phyloP scores from a whole-genome alignment of 2,329 filamentous ascomycete genomes.

The Trichoderma endophyticum region DNA sequence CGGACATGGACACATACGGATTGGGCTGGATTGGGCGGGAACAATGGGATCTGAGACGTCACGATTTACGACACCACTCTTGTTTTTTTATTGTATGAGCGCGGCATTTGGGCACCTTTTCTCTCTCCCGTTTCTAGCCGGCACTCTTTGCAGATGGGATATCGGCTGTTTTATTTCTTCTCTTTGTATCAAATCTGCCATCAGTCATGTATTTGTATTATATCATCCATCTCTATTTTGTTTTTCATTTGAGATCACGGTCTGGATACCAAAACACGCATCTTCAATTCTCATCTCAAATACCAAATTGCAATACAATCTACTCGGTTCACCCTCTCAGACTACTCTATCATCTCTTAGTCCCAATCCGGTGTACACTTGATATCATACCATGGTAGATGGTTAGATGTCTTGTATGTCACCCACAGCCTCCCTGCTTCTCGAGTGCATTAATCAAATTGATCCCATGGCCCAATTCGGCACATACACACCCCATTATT shows the following conservation, averaged over 20 bases:
- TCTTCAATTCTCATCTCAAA: background rate
- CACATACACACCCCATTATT: background rate
- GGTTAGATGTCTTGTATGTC: background rate
- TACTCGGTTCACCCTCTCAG: background rate
- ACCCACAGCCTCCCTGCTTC: background rate
- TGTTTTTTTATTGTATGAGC: background rate
- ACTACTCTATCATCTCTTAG: background rate
- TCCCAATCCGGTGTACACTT: background rate
- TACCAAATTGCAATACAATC: background rate
- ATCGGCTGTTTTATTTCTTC: accelerated
- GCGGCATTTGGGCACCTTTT: background rate
- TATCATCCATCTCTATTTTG: background rate
- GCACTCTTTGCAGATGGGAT: background rate
- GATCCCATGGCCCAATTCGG: background rate
- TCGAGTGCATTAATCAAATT: background rate
- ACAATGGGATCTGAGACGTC: background rate
- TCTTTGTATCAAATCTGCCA: background rate
- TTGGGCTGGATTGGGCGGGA: background rate
- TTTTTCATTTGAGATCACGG: background rate
- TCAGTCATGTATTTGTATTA: background rate
- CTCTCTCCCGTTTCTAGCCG: background rate
- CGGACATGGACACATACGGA: background rate
- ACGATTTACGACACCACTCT: background rate
- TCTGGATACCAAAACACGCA: background rate
- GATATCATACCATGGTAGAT: background rate